Evolutionary conservation across 306 rosid genomes (phyloP), one percentile per base, ranked within the genome.

Genomic region (Vigna angularis): DNA sequence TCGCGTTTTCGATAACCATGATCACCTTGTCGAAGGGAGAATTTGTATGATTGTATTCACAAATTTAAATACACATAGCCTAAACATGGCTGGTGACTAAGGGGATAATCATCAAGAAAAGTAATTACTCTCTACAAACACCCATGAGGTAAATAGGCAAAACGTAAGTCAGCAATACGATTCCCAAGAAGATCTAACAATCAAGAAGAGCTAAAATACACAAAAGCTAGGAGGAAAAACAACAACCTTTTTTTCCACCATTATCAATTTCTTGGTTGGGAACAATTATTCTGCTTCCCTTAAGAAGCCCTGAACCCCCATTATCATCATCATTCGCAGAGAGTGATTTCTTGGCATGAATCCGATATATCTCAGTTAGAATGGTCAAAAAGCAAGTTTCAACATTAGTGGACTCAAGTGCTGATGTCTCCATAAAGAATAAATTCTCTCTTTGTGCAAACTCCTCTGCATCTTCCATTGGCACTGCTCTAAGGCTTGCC

Each of bases 351-450:
- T 86, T 92, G 71, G 92, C 86, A 66, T 90, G 85, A 13, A 90
- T 85, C 70, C 85, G 79, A 80, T 94, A 94, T 66, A 90, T 92
- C 88, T 92, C 92, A 7, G 85, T 84, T 69, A 94, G 79, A 73
- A 94, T 86, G 0, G 93, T 92, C 50, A 94, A 75, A 72, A 94
- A 94, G 17, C 96, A 89, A 7, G 96, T 88, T 70, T 94, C 98
- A 10, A 94, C 97, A 50, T 94, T 94, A 34, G 97, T 94, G 42
- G 98, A 80, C 71, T 94, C 93, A 7, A 91, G 92, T 26, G 98
- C 98, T 12, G 97, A 94, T 64, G 97, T 94, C 85, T 94, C 98
- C 95, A 88, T 94, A 51, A 94, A 94, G 84, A 94, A 94, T 11
- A 94, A 87, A 77, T 94, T 94, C 81, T 94, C 98, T 82, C 94